These are phyloP conservation scores for Karstenula rhodostoma DNA, from an alignment of 2,329 filamentous ascomycete genomes.

Conservation along the genomic window DNA sequence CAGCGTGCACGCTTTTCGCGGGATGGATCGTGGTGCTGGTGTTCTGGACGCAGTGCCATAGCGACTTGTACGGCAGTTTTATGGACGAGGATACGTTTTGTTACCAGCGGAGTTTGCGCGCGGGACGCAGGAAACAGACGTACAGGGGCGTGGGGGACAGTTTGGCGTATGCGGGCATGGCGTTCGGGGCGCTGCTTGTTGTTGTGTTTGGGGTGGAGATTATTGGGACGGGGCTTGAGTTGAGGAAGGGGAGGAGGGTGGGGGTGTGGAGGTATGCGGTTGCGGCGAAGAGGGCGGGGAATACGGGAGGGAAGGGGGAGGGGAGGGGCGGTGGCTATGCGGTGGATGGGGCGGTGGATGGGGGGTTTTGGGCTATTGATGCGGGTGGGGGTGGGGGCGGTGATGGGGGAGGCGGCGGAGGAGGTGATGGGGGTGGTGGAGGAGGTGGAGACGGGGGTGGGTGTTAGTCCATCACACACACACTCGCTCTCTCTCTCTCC, in stretches of 20 bases:
- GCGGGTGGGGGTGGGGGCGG: background rate
- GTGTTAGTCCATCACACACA: background rate
- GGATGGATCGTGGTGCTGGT: background rate
- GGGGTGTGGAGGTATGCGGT: constrained; percentile 8
- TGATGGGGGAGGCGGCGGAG: background rate
- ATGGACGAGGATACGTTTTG: background rate
- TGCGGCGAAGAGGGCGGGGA: background rate
- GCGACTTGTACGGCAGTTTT: background rate
- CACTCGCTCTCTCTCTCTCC: too few relatives aligned
- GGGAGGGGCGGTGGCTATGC: background rate
- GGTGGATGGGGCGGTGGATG: background rate
- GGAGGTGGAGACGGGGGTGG: constrained; percentile 12
- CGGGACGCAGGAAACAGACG: background rate
- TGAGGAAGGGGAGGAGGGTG: background rate
- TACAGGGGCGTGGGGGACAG: constrained; percentile 7
- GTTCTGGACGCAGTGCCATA: constrained; percentile 11
- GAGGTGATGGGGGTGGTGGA: constrained; percentile 7
- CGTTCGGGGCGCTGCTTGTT: background rate
- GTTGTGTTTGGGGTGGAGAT: background rate
- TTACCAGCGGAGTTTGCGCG: constrained; percentile 3
- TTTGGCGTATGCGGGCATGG: constrained; percentile 1
- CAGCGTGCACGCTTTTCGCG: background rate
- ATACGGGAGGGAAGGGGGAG: background rate
- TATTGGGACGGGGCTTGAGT: background rate
- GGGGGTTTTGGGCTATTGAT: background rate